Base-by-base conservation (phyloP, 805 yeast species). In the Starmera dryadoides region DNA sequence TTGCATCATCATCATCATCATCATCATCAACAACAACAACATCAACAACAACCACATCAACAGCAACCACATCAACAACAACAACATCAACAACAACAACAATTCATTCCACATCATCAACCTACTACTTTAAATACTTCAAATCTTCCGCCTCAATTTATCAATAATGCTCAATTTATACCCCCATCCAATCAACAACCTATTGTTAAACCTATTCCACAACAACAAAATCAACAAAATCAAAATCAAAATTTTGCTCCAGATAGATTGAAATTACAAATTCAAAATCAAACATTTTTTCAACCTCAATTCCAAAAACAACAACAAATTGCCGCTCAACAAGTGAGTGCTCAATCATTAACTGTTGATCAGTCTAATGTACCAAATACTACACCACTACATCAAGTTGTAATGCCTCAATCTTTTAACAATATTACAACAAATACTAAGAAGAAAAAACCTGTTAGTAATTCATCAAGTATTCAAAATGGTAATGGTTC, bases 221-320 rank as follows among this genome's bases (percentile, higher is more conserved):
- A 19, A 17, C 37, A 23, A n/a, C 44, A 41, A n/a, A 38, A 15
- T 20, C 44, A 42, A 15, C 41, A 38, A 23, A 29, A 29, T 15
- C 30, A 28, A 11, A 14, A 14, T 28, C 16, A 15, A 15, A 15
- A 7, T 17, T 9, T 12, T 15, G 32, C 6, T 15, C 19, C 32
- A 12, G 32, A 30, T 9, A 30, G 32, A 30, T 17, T 30, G 19
- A 30, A 30, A 16, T 5, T 12, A 30, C 32, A 30, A 15, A 30
- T 30, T 9, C 32, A 30, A 30, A 30, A 30, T 17, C 32, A 30
- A 16, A 30, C 32, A 30, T 30, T 16, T 15, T 30, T 30, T 28
- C 21, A 18, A 25, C 11, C 10, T 17, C 22, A 18, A 28, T 15
- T 26, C 14, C 18, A 21, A 21, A 9, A 6, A 21, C 23, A 21